Base-by-base conservation (phyloP, 164 flowering plant species). In the Echeveria elegans region DNA sequence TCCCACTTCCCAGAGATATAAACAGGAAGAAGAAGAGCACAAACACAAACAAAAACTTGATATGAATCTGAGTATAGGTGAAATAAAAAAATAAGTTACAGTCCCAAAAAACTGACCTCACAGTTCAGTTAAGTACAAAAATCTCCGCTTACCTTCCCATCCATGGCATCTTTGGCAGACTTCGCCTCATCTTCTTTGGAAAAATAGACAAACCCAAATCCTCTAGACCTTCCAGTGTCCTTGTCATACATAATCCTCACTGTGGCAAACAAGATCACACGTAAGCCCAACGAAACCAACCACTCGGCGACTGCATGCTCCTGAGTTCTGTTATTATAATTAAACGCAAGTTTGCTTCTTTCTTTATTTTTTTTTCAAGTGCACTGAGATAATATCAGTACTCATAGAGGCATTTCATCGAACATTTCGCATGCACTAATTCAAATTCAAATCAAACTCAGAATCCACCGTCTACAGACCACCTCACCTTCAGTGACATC, bases 111-210 rank as follows among this genome's bases (percentile, higher is more conserved):
- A 56, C 61, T 12, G 32, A 56, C 31, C 38, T 30, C 7, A 6
- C 26, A 18, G 6, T 14, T 9, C 5, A 34, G 10, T 2, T 15
- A 18, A 32, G 28, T 37, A 63, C 14, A 63, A 32, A 34, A 40
- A 45, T 30, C 24, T 65, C 14, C 16, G 7, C 66, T 74, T 43
- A 85, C 94, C 92, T 86, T 89, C 67, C 94, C 92, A 80, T 89
- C 92, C 95, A 88, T 92, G 66, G 86, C 90, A 73, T 92, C 89
- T 82, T 81, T 92, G 59, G 94, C 96, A 77, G 65, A 74, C 48
- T 19, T 64, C 19, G 96, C 98, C 36, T 80, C 84, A 18, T 79
- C 80, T 70, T 80, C 83, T 26, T 78, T 79, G 5, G 84, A 73
- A 67, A 92, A 92, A 65, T 82, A 15, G 29, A 92, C 84, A 76